These are phyloP conservation scores for Copromyces sp. DNA, from an alignment of 495 filamentous ascomycete genomes.

Conservation along the genomic window DNA sequence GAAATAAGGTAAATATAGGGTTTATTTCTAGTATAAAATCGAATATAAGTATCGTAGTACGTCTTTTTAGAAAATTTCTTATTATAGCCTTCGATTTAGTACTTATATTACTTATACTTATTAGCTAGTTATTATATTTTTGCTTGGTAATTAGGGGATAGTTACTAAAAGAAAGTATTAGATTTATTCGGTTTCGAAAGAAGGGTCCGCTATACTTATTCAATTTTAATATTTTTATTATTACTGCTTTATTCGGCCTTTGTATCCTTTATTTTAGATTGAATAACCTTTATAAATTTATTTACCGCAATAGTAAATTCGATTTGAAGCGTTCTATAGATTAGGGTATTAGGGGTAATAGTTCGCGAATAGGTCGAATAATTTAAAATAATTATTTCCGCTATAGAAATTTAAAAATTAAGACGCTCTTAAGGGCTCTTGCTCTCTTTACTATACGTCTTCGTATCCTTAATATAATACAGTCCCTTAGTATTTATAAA, in stretches of 20 bases:
- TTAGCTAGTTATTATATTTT: not conserved
- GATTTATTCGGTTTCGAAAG: not conserved
- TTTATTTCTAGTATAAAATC: conserved; percentile 82
- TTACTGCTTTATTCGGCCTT: not conserved
- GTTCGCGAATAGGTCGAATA: conserved; percentile 13
- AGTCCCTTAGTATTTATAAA: not conserved
- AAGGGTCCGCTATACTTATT: conserved; percentile 1
- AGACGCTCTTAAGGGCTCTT: conserved; percentile 27
- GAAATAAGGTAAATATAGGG: conserved; percentile 71
- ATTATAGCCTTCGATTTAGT: conserved; percentile 61
- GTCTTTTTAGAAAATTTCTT: conserved; percentile 89
- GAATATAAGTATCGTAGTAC: conserved; percentile 81
- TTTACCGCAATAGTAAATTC: conserved; percentile 77
- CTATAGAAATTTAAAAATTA: conserved; percentile 18
- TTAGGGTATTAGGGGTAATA: conserved; percentile 15
- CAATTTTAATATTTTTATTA: not conserved
- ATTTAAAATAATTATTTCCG: conserved; percentile 2
- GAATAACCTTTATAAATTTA: conserved; percentile 80
- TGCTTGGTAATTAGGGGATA: not conserved
- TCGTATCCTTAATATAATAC: conserved; percentile 8
- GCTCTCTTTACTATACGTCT: conserved; percentile 10
- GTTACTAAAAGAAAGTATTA: not conserved
- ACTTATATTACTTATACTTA: conserved; percentile 55
- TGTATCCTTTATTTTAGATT: conserved; percentile 43
- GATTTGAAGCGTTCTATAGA: conserved; percentile 25